Evolutionary conservation across 2,329 filamentous ascomycete genomes (phyloP), one percentile per base, ranked within the genome.

Genomic region (Paramyrothecium roridum): DNA sequence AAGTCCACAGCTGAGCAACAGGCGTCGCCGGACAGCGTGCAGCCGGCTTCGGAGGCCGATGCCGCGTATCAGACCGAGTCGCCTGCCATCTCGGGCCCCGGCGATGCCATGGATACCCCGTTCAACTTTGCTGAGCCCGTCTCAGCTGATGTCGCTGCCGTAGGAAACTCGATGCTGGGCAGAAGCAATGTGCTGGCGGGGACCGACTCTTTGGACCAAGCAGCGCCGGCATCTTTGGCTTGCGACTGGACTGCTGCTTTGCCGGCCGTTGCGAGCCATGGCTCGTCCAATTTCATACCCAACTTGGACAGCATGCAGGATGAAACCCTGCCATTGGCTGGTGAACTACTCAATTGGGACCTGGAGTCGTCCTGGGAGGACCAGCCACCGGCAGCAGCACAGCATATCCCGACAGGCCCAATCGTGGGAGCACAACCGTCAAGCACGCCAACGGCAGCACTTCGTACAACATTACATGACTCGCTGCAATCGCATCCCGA

Each of bases 321-420:
- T 20, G 48, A 20, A 50, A 33, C 22, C 19, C 26, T 50, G 48
- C 48, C 21, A 8, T 8, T 50, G 10, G 48, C 23, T 17, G 21
- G 21, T 8, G 21, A 17, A 6, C 13, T 50, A 8, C 10, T 26
- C 21, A 33, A 26, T 8, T 50, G 48, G 48, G 48, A 50, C 23
- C 21, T 50, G 48, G 48, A 50, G 10, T 33, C 48, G 16, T 50
- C 48, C 23, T 50, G 48, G 48, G 48, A 50, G 16, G 48, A 50
- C 21, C 48, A 33, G 8, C 16, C 19, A 13, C 10, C 19, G 6
- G 17, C 19, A 16, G 19, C 22, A 16, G 20, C 11, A 21, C 46
- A 22, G 8, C 12, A 6, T 20, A 20, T 20, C n/a, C n/a, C n/a
- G n/a, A n/a, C 46, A 21, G 20, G 3, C 20, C 46, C 46, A 6